Percentiles rank a stretch among this genome's conserved stretches.
Conservation (phyloP, 495 filamentous ascomycete genomes). For the Hypoxylon trugodes region DNA sequence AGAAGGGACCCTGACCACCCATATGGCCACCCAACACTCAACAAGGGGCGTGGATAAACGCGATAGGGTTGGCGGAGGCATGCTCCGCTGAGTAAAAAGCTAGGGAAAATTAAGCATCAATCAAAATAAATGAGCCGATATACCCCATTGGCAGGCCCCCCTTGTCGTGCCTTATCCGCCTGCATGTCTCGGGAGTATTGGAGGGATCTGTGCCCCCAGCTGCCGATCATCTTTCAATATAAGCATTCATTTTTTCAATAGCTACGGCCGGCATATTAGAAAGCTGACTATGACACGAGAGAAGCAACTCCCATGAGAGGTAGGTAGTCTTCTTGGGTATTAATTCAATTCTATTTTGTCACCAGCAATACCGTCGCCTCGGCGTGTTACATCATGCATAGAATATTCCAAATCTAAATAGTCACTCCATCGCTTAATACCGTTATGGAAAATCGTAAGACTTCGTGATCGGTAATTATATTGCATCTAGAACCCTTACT, state of each 20-base stretch:
- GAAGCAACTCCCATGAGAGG: slow-evolving; percentile 11
- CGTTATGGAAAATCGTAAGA: background rate
- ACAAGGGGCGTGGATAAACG: slow-evolving; percentile 38
- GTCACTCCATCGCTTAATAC: background rate
- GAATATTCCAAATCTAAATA: slow-evolving; percentile 27
- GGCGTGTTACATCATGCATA: slow-evolving; percentile 28
- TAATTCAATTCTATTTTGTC: slow-evolving; percentile 12
- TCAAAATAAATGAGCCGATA: slow-evolving; percentile 40
- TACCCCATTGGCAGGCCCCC: slow-evolving; percentile 39
- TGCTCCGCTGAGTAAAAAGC: slow-evolving; percentile 37
- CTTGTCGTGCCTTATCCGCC: slow-evolving; percentile 40
- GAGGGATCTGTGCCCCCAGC: slow-evolving; percentile 35
- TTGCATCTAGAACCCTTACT: slow-evolving; percentile 16
- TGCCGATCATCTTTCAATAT: slow-evolving; percentile 42
- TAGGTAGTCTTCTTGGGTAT: background rate
- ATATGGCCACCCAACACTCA: slow-evolving; percentile 17
- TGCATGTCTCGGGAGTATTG: slow-evolving; percentile 43
- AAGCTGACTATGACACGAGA: background rate
- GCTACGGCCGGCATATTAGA: slow-evolving; percentile 20
- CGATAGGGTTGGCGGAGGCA: slow-evolving; percentile 34
- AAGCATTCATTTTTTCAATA: slow-evolving; percentile 36
- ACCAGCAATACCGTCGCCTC: slow-evolving; percentile 9
- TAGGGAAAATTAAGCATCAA: slow-evolving; percentile 40
- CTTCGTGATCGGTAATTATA: slow-evolving; percentile 2
- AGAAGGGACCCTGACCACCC: slow-evolving; percentile 7